phyloP scores from a whole-genome alignment of 805 yeast species.

The Debaryomyces hansenii region DNA sequence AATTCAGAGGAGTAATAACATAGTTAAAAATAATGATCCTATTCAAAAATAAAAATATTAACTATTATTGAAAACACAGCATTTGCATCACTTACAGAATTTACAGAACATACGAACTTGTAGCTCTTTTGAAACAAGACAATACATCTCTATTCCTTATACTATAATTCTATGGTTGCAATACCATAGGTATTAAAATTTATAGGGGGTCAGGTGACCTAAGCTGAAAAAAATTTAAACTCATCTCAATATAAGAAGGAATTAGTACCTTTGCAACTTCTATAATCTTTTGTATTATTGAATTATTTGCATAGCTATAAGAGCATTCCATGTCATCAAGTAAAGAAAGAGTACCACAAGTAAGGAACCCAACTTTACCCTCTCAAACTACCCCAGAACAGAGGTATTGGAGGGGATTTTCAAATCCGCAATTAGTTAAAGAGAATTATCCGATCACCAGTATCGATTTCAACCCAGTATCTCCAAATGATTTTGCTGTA shows the following conservation, averaged over 20 bases:
- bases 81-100: too few species aligned
- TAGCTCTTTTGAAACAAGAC: too few species aligned
- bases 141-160: too few species aligned
- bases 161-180: too few species aligned
- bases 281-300: background rate
- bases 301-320: background rate
- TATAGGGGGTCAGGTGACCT: background rate
- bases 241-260: background rate
- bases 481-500: constrained; percentile 91
- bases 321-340: constrained; percentile 70
- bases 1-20: too few species aligned
- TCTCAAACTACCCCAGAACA: constrained; percentile 89
- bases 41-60: too few species aligned
- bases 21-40: too few species aligned
- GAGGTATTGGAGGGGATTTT: constrained; percentile 87
- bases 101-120: too few species aligned
- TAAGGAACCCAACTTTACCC: constrained; percentile 74
- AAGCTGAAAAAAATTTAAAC: background rate
- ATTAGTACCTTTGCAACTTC: background rate
- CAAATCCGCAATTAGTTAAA: constrained; percentile 83
- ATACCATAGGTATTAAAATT: too few species aligned
- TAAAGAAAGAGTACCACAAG: constrained; percentile 61
- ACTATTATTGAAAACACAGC: too few species aligned
- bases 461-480: constrained; percentile 79
- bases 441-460: constrained; percentile 92